Conservation (phyloP, 2,329 filamentous ascomycete species). For the Stenocarpella maydis region DNA sequence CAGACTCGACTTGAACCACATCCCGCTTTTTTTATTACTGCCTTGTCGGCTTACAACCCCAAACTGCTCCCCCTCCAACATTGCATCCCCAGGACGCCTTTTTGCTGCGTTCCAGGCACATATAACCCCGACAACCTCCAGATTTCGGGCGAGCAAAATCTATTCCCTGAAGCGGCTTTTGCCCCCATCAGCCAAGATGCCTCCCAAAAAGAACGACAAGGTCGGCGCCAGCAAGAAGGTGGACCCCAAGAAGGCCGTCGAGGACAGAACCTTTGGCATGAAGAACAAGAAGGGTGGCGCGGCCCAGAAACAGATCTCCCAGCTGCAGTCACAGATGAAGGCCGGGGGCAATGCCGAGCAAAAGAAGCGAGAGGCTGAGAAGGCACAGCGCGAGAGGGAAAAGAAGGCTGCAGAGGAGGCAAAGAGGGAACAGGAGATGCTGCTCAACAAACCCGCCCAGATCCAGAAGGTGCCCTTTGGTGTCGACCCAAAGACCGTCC, state of each 20-base stretch:
- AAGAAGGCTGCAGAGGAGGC: constrained; percentile 91
- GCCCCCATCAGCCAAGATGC: constrained; percentile 61
- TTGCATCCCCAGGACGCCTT: neutral
- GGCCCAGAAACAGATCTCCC: constrained; percentile 89
- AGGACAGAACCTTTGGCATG: constrained; percentile 99
- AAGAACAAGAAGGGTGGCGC: constrained; percentile 98
- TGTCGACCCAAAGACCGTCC: constrained; percentile 95
- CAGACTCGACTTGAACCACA: constrained; percentile 14
- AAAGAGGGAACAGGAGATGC: constrained; percentile 77
- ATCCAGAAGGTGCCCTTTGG: constrained; percentile 98
- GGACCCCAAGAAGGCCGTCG: constrained; percentile 69
- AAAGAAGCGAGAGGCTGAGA: constrained; percentile 79
- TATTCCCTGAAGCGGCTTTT: neutral
- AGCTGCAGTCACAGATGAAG: constrained; percentile 77
- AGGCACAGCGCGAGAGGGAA: constrained; percentile 77
- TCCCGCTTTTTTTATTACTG: constrained; percentile 31
- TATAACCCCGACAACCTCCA: neutral
- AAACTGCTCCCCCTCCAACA: neutral
- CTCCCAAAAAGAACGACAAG: constrained; percentile 72
- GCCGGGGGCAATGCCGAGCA: constrained; percentile 83
- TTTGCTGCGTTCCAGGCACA: constrained; percentile 4
- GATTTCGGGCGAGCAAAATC: neutral
- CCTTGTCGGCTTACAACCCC: constrained; percentile 28
- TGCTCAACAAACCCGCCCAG: constrained; percentile 92
- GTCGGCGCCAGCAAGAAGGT: constrained; percentile 61